Evolutionary conservation across 495 filamentous ascomycete genomes (phyloP), one percentile per base, ranked within the genome.

Genomic region (Podospora comata): DNA sequence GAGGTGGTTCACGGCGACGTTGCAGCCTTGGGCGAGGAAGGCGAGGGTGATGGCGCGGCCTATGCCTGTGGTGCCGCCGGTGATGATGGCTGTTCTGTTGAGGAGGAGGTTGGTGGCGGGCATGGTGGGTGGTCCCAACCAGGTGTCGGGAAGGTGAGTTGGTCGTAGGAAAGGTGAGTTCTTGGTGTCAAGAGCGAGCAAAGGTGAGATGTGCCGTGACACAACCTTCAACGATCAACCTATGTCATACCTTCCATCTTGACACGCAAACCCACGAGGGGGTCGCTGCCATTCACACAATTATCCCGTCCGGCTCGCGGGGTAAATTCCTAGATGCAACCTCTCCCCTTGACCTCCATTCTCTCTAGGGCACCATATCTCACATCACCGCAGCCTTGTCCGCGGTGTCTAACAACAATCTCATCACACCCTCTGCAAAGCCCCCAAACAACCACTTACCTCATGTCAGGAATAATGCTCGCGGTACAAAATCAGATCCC

Each of bases 1-100:
- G 1, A 92, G 85, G 74, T 92, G 89, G 81, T 91, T 92, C 67
- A 92, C 83, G 57, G 85, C 83, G 39, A 92, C 88, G 75, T 84
- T 84, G 69, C 85, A 88, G 70, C 90, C 90, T 67, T 93, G 89
- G 11, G 83, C 83, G 66, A 92, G 78, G 71, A 88, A 93, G 61
- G 85, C 88, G 57, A 93, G 84, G 56, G 88, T 84, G 68, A 92
- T 92, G 70, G 90, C 90, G 34, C 90, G 84, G 59, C 91, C 91
- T 71, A 93, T 93, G 65, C 91, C 91, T 1, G 90, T 91, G 1
- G 89, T 85, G 56, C 89, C 89, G 69, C 91, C 91, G 4, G 91
- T 92, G 69, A 93, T 88, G 75, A 90, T 89, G 75, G 89, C 89
- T 3, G 88, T 87, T 73, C 92, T 92, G 77, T 84, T 84, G 65